A percentile compares a stretch with the other conserved stretches of the same genome.
These are phyloP conservation scores for Didymella pinodella DNA, from an alignment of 2,329 filamentous ascomycete genomes.

Conservation along the genomic window DNA sequence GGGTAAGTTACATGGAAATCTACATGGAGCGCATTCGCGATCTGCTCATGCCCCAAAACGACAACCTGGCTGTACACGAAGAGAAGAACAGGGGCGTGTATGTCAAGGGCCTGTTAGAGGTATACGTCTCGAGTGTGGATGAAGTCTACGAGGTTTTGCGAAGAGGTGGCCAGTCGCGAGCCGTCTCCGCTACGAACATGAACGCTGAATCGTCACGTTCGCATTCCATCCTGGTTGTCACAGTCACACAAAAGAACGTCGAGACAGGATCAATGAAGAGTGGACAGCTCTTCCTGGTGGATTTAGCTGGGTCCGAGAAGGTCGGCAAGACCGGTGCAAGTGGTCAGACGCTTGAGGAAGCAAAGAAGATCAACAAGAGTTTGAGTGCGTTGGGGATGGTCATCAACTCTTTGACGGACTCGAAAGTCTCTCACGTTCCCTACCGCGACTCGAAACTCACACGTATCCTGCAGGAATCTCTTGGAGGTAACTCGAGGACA, in stretches of 20 bases:
- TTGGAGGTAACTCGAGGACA: conserved; percentile 98
- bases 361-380: conserved; percentile 99
- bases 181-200: conserved; percentile 98
- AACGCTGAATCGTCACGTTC: conserved; percentile 98
- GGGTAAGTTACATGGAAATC: conserved; percentile 99
- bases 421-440: conserved; percentile 94
- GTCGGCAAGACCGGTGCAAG: conserved; percentile 98
- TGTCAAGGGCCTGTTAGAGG: conserved; percentile 91
- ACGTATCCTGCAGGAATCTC: conserved; percentile 92
- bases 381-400: conserved; percentile 98
- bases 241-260: conserved; percentile 95
- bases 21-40: conserved; percentile 99
- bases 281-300: conserved; percentile 94
- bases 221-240: conserved; percentile 97
- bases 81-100: conserved; percentile 97
- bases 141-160: conserved; percentile 98
- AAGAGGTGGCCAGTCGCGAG: conserved; percentile 85
- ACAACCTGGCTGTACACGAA: conserved; percentile 97
- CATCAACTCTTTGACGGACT: conserved; percentile 96
- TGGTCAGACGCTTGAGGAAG: conserved; percentile 95
- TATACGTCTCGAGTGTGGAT: conserved; percentile 93
- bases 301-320: conserved; percentile 98
- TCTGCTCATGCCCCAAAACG: conserved; percentile 88
- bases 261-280: conserved; percentile 96
- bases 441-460: conserved; percentile 99